Percentiles rank a stretch among this genome's conserved stretches.
phyloP scores from a whole-genome alignment of 2,329 filamentous ascomycete genomes.

The Monosporascus sp. region DNA sequence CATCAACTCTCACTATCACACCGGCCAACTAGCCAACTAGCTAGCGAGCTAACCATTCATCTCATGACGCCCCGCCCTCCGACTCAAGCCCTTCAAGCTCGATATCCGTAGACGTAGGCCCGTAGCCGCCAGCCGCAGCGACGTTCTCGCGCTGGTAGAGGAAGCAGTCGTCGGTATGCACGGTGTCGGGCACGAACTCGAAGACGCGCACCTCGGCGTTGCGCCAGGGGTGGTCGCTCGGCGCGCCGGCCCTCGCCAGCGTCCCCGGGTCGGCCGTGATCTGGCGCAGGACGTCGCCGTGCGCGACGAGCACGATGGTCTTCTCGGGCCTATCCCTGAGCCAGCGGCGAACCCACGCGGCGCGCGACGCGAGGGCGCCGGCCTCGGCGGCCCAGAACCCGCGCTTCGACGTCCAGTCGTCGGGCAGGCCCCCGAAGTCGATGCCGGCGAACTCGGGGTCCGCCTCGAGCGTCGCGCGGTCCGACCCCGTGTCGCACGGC shows the following conservation, averaged over 20 bases:
- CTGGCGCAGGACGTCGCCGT: slow-evolving; percentile 22
- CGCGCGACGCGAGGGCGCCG: slow-evolving; percentile 16
- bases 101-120: slow-evolving; percentile 16
- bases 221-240: slow-evolving; percentile 11
- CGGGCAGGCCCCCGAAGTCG: slow-evolving; percentile 16
- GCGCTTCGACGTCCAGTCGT: slow-evolving; percentile 23
- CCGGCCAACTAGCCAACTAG: no score
- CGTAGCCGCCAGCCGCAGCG: slow-evolving; percentile 16
- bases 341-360: slow-evolving; percentile 18
- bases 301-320: slow-evolving; percentile 25
- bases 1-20: no score
- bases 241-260: background rate
- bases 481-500: slow-evolving; percentile 28
- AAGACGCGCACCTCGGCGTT: slow-evolving; percentile 20
- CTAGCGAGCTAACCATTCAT: no score
- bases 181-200: slow-evolving; percentile 14
- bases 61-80: no score
- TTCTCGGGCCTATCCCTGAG: slow-evolving; percentile 19
- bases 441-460: slow-evolving; percentile 21
- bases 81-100: slow-evolving; percentile 8
- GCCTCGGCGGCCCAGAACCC: slow-evolving; percentile 19
- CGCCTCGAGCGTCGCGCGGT: slow-evolving; percentile 15
- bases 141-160: slow-evolving; percentile 16
- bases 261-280: slow-evolving; percentile 14
- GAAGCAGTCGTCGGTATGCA: slow-evolving; percentile 17